Conservation (phyloP, 352 stramenopile species). For the Pythium oligandrum region DNA sequence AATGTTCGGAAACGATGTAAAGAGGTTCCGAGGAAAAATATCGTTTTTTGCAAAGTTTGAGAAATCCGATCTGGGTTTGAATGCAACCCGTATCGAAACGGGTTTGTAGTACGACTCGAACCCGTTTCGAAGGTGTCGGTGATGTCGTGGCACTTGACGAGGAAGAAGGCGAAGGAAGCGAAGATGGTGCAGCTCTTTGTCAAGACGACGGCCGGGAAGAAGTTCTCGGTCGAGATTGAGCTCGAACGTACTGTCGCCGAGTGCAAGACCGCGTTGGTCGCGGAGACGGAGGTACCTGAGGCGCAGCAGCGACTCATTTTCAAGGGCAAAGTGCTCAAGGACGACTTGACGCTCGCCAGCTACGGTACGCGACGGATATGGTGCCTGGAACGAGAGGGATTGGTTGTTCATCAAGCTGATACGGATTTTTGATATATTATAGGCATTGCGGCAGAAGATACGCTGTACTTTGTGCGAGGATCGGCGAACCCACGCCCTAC, state of each 20-base stretch:
- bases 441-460: slow-evolving; percentile 78
- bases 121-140: too few species aligned
- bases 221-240: slow-evolving; percentile 68
- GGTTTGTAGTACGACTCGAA: too few species aligned
- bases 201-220: slow-evolving; percentile 81
- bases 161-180: too few species aligned
- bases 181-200: slow-evolving; percentile 75
- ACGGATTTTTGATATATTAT: neutral
- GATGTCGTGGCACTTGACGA: too few species aligned
- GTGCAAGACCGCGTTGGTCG: slow-evolving; percentile 76
- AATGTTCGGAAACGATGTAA: too few species aligned
- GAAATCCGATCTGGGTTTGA: too few species aligned
- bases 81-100: too few species aligned
- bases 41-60: too few species aligned
- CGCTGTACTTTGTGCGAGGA: slow-evolving; percentile 83
- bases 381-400: too few species aligned
- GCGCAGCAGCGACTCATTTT: slow-evolving; percentile 85
- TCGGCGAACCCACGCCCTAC: slow-evolving; percentile 31
- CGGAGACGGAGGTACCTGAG: slow-evolving; percentile 59
- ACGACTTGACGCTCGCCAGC: slow-evolving; percentile 77
- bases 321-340: slow-evolving; percentile 90
- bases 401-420: too few species aligned
- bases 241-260: slow-evolving; percentile 65
- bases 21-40: too few species aligned
- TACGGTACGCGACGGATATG: slow-evolving; percentile 44